Evolutionary conservation across 2,329 filamentous ascomycete species (phyloP), one percentile per base, ranked within the genome.

Genomic region (Claviceps sp.): DNA sequence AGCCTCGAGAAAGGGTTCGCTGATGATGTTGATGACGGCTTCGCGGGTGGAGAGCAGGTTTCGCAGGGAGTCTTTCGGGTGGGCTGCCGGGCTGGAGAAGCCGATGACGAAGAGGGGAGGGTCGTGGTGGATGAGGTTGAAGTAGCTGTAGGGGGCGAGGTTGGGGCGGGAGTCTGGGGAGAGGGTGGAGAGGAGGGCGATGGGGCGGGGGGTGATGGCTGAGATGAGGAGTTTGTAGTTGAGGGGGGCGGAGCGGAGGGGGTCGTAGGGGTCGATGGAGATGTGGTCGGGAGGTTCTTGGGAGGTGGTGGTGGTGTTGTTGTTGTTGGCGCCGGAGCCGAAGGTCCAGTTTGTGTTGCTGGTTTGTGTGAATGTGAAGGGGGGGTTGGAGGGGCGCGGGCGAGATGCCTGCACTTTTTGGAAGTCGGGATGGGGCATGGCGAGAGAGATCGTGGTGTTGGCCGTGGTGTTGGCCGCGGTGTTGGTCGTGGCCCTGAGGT

Each of bases 191-290:
- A 83, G 63, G 64, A 84, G 78, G 50, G 77, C 80, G 62, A 96
- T 84, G 13, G 91, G 91, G 13, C 91, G 80, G 1, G 91, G 91
- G 16, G 89, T 77, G 58, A 96, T 80, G 56, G 81, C 82, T 18
- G 82, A 86, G 67, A 96, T 95, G 55, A 96, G 74, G 14, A 96
- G 78, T 70, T 95, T 95, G 78, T 97, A 96, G 75, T 96, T 96
- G 70, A 78, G 81, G 1, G 73, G 70, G 0, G 79, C 69, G 0
- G 81, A 76, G 0, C 90, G 78, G 37, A 82, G 86, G 30, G 81
- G 71, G 52, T 76, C 84, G 65, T 90, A 82, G 0, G 90, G 90
- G 66, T 95, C 84, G 60, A 96, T 95, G 62, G 82, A 72, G 57
- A 91, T 68, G 69, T 95, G 87, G 1, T 6, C 9, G 13, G 22